A percentile compares a stretch with the other conserved stretches of the same genome.
Evolutionary conservation across 192 early-diverging fungal species (phyloP).

Genomic region (Backusella macrospora): DNA sequence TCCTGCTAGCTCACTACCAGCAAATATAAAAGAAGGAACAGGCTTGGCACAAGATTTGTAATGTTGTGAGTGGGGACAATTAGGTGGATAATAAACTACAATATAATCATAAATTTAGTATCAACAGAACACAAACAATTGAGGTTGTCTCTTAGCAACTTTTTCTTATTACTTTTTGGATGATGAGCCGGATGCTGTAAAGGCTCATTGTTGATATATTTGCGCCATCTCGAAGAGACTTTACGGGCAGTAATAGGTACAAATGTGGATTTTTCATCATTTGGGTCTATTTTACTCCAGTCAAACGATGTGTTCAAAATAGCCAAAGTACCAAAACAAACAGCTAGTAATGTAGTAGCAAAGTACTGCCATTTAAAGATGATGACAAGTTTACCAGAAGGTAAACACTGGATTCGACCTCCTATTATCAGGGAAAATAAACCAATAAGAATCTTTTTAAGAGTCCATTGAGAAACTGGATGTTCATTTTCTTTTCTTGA

Average conservation of each 20-base stretch:
- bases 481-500: conserved; percentile 4
- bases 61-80: conserved; percentile 44
- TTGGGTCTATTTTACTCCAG: neutral
- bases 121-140: neutral
- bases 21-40: conserved; percentile 57
- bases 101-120: neutral
- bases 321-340: conserved; percentile 2
- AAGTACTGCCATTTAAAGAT: conserved; percentile 25
- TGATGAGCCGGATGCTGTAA: neutral
- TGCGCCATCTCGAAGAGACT: conserved; percentile 2
- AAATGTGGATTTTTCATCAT: conserved; percentile 9
- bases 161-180: conserved; percentile 5
- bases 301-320: conserved; percentile 9
- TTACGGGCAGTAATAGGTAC: conserved; percentile 15
- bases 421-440: neutral
- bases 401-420: conserved; percentile 2
- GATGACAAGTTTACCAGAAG: neutral
- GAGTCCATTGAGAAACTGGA: conserved; percentile 1
- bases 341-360: conserved; percentile 5
- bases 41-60: conserved; percentile 49
- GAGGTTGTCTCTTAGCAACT: neutral
- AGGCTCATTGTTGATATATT: conserved; percentile 1
- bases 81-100: conserved; percentile 49
- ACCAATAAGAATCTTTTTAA: neutral
- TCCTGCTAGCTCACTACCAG: conserved; percentile 51